Percentiles rank a stretch among this genome's conserved stretches.
These are phyloP conservation scores for Wickerhamiella cacticola DNA, from an alignment of 805 yeast species.

Conservation along the genomic window DNA sequence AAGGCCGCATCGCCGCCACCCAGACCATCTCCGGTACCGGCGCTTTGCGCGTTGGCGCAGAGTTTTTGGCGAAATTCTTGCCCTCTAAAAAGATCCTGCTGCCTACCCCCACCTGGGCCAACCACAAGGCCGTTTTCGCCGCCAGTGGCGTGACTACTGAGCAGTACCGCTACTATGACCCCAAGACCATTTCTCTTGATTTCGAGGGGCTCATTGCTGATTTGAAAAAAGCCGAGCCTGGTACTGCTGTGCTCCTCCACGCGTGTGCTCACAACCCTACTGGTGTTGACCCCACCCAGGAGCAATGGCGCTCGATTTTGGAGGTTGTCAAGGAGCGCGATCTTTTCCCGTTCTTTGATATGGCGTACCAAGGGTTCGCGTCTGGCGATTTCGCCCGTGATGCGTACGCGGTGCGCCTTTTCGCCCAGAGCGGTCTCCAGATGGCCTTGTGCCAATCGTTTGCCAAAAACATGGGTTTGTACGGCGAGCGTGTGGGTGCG, in stretches of 20 bases:
- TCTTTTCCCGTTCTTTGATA: constrained; percentile 79
- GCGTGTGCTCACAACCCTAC: constrained; percentile 98
- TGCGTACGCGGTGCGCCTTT: constrained; percentile 63
- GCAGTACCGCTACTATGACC: constrained; percentile 79
- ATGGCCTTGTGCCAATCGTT: constrained; percentile 82
- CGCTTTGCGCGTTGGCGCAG: constrained; percentile 81
- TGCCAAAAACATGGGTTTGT: constrained; percentile 93
- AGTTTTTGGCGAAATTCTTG: constrained; percentile 43
- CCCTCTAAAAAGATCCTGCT: constrained; percentile 44
- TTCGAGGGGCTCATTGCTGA: constrained; percentile 53
- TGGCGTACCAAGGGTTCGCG: constrained; percentile 97
- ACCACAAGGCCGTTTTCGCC: constrained; percentile 75
- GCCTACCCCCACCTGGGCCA: constrained; percentile 95
- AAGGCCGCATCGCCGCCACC: constrained; percentile 49
- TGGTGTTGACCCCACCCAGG: constrained; percentile 81
- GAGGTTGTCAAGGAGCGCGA: constrained; percentile 45
- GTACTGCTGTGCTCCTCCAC: constrained; percentile 74
- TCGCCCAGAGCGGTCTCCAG: constrained; percentile 42
- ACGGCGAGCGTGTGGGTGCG: constrained; percentile 96
- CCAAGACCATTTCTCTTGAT: constrained; percentile 55
- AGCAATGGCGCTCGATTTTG: constrained; percentile 67
- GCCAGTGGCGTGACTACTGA: constrained; percentile 54
- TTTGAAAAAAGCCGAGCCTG: constrained; percentile 43
- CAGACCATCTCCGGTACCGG: constrained; percentile 85
- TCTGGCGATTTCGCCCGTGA: constrained; percentile 75